These are phyloP conservation scores for Epichloe uncinata DNA, from an alignment of 2,329 filamentous ascomycete genomes.

Conservation along the genomic window DNA sequence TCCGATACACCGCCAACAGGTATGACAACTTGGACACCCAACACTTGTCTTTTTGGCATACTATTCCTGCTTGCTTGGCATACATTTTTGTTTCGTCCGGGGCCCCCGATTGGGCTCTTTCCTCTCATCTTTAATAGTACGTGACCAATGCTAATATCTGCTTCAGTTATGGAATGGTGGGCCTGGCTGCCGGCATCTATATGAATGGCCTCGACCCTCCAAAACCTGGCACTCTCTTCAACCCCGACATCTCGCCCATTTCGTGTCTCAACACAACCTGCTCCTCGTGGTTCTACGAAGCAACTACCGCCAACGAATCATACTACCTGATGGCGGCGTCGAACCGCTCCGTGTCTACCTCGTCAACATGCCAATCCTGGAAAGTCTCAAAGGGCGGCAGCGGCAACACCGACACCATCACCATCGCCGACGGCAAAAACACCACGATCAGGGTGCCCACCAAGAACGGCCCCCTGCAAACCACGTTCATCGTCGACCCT, in stretches of 20 bases:
- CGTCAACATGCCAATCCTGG: conserved; percentile 17
- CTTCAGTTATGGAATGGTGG: neutral
- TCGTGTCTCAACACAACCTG: conserved; percentile 20
- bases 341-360: conserved; percentile 18
- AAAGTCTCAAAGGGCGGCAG: conserved; percentile 19
- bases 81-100: too few relatives aligned
- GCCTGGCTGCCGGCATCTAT: conserved; percentile 14
- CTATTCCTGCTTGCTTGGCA: too few relatives aligned
- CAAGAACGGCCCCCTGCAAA: conserved; percentile 19
- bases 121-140: neutral
- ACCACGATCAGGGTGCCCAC: conserved; percentile 14
- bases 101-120: neutral
- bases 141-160: neutral
- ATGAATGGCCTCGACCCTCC: conserved; percentile 11
- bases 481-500: conserved; percentile 23
- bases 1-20: conserved; percentile 30
- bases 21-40: conserved; percentile 2
- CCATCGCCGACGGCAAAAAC: conserved; percentile 13
- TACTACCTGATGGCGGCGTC: conserved; percentile 16
- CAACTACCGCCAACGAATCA: conserved; percentile 6
- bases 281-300: conserved; percentile 26
- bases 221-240: conserved; percentile 16
- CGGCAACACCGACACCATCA: conserved; percentile 15
- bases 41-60: too few relatives aligned
- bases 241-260: conserved; percentile 14